Percentiles rank a stretch among this genome's conserved stretches.
These are phyloP conservation scores for Piper betle DNA, from an alignment of 164 flowering plant species.

Conservation along the genomic window DNA sequence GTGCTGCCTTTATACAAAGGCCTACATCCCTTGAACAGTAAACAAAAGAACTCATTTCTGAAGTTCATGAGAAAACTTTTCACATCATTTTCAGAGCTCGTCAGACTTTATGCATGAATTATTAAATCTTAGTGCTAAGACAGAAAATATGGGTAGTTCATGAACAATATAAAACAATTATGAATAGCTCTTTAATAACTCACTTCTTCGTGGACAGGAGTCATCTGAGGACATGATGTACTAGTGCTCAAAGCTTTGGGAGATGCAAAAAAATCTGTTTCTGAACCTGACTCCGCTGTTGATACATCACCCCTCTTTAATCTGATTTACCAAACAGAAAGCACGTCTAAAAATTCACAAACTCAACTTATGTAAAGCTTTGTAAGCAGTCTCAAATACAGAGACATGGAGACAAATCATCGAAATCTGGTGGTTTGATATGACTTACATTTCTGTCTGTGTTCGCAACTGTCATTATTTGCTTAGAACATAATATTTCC, in stretches of 20 bases:
- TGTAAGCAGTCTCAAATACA: background rate
- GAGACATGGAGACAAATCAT: slow-evolving; percentile 22
- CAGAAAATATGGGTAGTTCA: too few species aligned
- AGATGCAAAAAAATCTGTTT: slow-evolving; percentile 82
- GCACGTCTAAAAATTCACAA: background rate
- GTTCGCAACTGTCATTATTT: slow-evolving; percentile 75
- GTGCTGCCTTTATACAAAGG: too few species aligned
- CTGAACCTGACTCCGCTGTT: slow-evolving; percentile 94
- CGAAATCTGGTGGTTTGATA: slow-evolving; percentile 67
- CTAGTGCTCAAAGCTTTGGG: slow-evolving; percentile 56
- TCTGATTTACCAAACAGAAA: slow-evolving; percentile 18
- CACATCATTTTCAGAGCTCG: too few species aligned
- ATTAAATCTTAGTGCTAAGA: too few species aligned
- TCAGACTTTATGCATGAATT: too few species aligned
- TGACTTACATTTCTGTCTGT: slow-evolving; percentile 60
- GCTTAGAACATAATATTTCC: slow-evolving; percentile 54
- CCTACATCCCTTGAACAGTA: too few species aligned
- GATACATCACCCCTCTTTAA: slow-evolving; percentile 91
- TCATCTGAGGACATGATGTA: slow-evolving; percentile 47
- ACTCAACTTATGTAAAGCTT: background rate
- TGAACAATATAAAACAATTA: background rate
- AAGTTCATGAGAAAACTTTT: too few species aligned
- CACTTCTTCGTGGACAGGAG: slow-evolving; percentile 95
- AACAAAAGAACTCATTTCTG: too few species aligned
- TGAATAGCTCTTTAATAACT: background rate